A percentile compares a stretch with the other conserved stretches of the same genome.
phyloP scores from a whole-genome alignment of 108 stramenopile species.

The Aurantiochytrium sp. region DNA sequence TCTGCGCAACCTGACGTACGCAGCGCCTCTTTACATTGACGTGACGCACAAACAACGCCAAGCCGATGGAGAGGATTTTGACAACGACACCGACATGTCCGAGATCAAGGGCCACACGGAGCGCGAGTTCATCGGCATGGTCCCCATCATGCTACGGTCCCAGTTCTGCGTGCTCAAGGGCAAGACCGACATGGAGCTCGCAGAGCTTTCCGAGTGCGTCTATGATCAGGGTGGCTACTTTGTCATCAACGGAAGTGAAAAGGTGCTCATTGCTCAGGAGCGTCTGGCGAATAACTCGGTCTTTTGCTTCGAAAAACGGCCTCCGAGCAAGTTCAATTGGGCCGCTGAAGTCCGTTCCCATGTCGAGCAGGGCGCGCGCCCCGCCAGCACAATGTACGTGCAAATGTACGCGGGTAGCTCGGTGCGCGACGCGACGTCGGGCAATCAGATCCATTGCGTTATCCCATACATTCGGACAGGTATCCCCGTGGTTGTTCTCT shows the following conservation, averaged over 20 bases:
- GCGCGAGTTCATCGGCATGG: conserved; percentile 42
- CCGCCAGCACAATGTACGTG: conserved; percentile 58
- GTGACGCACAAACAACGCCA: conserved; percentile 89
- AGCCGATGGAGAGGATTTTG: conserved; percentile 77
- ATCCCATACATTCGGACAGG: conserved; percentile 85
- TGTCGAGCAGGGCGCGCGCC: conserved; percentile 3
- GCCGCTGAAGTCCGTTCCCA: conserved; percentile 76
- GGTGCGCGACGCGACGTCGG: conserved; percentile 92
- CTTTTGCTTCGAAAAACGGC: conserved; percentile 73
- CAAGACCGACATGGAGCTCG: conserved; percentile 71
- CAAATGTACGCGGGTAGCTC: conserved; percentile 63
- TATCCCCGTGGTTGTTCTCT: conserved; percentile 94
- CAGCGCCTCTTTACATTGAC: conserved; percentile 93
- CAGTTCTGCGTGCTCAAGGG: conserved; percentile 76
- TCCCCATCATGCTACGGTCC: conserved; percentile 91
- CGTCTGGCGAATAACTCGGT: conserved; percentile 96
- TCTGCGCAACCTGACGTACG: conserved; percentile 91
- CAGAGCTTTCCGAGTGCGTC: conserved; percentile 89
- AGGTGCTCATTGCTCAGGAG: conserved; percentile 97
- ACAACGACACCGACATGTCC: not conserved
- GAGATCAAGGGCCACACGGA: not conserved
- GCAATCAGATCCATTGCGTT: conserved; percentile 92
- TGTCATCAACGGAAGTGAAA: conserved; percentile 89
- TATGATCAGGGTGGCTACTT: conserved; percentile 99
- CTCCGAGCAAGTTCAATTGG: conserved; percentile 83